A percentile compares a stretch with the other conserved stretches of the same genome.
Conservation (phyloP, 768 basidiomycete species). For the Kwoniella sp. region DNA sequence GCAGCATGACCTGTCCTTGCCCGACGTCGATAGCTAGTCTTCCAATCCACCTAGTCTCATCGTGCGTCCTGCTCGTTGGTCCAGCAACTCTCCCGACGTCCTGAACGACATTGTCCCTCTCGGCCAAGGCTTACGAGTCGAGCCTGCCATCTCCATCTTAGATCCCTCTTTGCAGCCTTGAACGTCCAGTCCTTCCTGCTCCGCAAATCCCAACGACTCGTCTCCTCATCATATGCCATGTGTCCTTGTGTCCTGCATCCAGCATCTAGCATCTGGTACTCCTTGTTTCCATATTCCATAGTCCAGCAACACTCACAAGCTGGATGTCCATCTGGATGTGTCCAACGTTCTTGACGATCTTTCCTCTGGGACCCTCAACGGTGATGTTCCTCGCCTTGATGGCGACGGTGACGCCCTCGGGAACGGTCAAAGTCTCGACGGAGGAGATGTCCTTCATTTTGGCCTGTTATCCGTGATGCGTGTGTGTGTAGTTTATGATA, state of each 20-base stretch:
- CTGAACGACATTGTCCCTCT: too few relatives aligned
- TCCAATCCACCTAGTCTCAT: too few relatives aligned
- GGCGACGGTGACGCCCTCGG: conserved; percentile 74
- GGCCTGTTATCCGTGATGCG: conserved; percentile 14
- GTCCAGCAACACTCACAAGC: conserved; percentile 43
- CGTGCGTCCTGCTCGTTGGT: too few relatives aligned
- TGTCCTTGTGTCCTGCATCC: background rate
- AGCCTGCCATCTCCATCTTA: too few relatives aligned
- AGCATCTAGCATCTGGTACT: background rate
- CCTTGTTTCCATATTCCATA: background rate
- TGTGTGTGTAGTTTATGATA: background rate
- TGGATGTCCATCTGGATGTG: conserved; percentile 59
- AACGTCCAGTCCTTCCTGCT: background rate
- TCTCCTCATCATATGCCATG: background rate
- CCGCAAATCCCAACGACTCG: background rate
- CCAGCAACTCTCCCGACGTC: too few relatives aligned
- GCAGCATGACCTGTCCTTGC: too few relatives aligned
- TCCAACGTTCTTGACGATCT: conserved; percentile 73
- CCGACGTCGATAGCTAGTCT: too few relatives aligned
- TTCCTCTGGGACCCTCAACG: conserved; percentile 90
- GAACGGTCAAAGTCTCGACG: conserved; percentile 54
- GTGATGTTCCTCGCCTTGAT: conserved; percentile 90
- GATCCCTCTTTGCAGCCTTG: background rate
- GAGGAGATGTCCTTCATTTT: conserved; percentile 57
- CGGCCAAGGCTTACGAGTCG: too few relatives aligned